phyloP scores from a whole-genome alignment of 2,329 filamentous ascomycete species.

The Harringtonia lauricola region DNA sequence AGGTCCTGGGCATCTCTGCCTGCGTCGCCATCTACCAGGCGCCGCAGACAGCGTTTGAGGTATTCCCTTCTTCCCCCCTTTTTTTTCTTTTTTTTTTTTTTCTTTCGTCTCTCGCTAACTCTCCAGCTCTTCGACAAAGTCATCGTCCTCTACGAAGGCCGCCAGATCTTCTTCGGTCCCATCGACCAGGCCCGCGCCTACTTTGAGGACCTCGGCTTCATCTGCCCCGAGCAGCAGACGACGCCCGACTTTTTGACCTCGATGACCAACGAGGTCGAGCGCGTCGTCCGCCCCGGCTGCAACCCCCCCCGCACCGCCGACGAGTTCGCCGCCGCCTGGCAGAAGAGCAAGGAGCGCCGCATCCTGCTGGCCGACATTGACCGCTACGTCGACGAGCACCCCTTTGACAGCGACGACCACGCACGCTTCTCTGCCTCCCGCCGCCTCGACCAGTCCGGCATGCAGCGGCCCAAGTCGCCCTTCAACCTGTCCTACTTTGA shows the following conservation, averaged over 20 bases:
- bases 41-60: conserved; percentile 50
- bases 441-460: conserved; percentile 41
- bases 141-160: conserved; percentile 37
- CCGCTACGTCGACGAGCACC: conserved; percentile 39
- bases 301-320: no score
- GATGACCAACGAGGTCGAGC: conserved; percentile 28
- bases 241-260: conserved; percentile 71
- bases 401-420: conserved; percentile 38
- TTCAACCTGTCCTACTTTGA: conserved; percentile 69
- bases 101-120: no score
- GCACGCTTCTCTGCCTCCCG: no score
- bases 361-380: conserved; percentile 42
- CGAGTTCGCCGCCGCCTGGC: conserved; percentile 18
- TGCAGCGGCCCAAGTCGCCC: conserved; percentile 56
- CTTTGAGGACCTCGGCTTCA: conserved; percentile 57
- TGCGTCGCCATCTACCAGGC: conserved; percentile 66
- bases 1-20: conserved; percentile 53
- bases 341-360: conserved; percentile 37
- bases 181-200: conserved; percentile 50
- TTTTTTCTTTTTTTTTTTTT: conserved; percentile 37
- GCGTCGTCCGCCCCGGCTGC: neutral
- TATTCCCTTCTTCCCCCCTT: conserved; percentile 36
- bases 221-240: conserved; percentile 45
- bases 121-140: conserved; percentile 26
- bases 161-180: conserved; percentile 34